Conservation (phyloP, 768 basidiomycete species). For the Mycena latifolia region DNA sequence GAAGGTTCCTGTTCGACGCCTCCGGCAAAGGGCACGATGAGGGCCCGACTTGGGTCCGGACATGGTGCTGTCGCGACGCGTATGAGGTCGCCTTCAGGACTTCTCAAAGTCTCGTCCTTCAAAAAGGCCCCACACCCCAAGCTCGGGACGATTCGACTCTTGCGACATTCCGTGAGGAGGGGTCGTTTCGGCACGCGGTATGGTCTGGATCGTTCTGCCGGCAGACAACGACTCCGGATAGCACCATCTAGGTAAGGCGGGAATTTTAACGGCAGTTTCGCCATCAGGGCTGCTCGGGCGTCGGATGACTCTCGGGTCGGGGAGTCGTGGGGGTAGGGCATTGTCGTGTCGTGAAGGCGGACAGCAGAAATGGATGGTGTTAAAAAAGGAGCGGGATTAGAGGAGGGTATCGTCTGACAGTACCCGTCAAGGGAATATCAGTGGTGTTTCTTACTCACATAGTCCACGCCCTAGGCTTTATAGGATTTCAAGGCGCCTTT, state of each 20-base stretch:
- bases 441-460: background rate
- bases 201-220: conserved; percentile 23
- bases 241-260: conserved; percentile 1
- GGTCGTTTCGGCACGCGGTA: conserved; percentile 4
- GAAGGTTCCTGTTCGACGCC: too few relatives aligned
- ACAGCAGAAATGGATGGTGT: too few relatives aligned
- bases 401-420: conserved; percentile 5
- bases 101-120: conserved; percentile 27
- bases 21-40: too few relatives aligned
- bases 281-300: conserved; percentile 30
- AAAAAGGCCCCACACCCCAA: conserved; percentile 30
- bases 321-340: conserved; percentile 16
- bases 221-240: conserved; percentile 15
- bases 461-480: background rate
- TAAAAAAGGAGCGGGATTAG: too few relatives aligned
- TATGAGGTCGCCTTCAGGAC: conserved; percentile 10
- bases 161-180: conserved; percentile 15
- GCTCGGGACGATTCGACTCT: background rate
- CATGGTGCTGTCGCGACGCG: background rate
- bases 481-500: conserved; percentile 18
- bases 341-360: conserved; percentile 6
- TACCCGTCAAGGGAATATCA: conserved; percentile 28
- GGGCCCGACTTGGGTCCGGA: too few relatives aligned
- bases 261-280: conserved; percentile 2
- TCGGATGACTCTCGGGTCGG: conserved; percentile 18